These are phyloP conservation scores for Porcisia deanei DNA, from an alignment of 208 protist species.

Conservation along the genomic window DNA sequence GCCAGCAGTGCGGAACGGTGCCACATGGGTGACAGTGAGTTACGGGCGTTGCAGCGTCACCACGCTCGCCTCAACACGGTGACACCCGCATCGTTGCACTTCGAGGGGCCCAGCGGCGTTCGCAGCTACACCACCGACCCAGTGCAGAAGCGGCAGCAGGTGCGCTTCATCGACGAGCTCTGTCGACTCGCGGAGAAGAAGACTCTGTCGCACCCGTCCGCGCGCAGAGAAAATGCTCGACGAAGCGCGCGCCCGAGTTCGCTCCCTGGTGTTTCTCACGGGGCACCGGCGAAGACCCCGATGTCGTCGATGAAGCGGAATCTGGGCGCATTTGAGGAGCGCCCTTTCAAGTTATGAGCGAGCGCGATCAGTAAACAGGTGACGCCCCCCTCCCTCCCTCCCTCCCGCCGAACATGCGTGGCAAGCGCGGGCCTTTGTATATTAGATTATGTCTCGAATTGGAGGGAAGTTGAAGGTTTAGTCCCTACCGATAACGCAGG, in stretches of 20 bases:
- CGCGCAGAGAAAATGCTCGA: not conserved
- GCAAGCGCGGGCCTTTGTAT: not conserved
- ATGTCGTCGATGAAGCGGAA: not conserved
- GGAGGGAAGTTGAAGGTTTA: too few relatives aligned
- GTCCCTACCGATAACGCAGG: too few relatives aligned
- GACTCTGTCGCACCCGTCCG: not conserved
- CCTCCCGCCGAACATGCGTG: too few relatives aligned
- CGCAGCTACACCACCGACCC: constrained; percentile 76
- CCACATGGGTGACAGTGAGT: constrained; percentile 27
- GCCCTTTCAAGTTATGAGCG: constrained; percentile 25
- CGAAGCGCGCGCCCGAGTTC: not conserved
- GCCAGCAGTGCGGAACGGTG: not conserved
- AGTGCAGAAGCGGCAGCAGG: constrained; percentile 64
- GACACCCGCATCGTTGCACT: constrained; percentile 52
- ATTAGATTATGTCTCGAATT: not conserved
- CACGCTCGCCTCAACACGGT: constrained; percentile 46
- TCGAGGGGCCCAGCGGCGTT: constrained; percentile 65
- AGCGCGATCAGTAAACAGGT: not conserved
- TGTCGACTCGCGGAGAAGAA: constrained; percentile 22
- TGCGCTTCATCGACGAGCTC: constrained; percentile 73
- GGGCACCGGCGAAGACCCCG: not conserved
- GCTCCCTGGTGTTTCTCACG: not conserved
- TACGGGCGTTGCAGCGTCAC: constrained; percentile 22
- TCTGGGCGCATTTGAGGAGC: constrained; percentile 6
- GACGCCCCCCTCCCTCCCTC: too few relatives aligned